phyloP scores from a whole-genome alignment of 2,329 filamentous ascomycete species.

The Karstenula rhodostoma region DNA sequence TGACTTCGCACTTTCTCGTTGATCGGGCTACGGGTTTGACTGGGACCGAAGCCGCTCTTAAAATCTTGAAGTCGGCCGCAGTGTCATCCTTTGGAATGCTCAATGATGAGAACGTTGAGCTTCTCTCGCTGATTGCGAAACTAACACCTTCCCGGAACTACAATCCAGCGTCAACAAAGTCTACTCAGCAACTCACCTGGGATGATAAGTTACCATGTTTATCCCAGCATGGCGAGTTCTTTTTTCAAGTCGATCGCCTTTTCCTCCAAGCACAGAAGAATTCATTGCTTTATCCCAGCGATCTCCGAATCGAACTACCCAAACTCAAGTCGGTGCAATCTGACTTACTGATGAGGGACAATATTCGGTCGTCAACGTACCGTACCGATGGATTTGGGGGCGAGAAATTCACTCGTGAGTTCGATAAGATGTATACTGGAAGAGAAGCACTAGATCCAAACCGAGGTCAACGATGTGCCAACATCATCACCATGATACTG shows the following conservation, averaged over 20 bases:
- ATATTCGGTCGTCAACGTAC: conserved; percentile 41
- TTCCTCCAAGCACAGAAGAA: conserved; percentile 1
- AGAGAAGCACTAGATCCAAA: conserved; percentile 22
- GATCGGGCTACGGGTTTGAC: conserved; percentile 60
- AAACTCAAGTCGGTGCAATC: not conserved
- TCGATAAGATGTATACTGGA: conserved; percentile 34
- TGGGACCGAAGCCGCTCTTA: conserved; percentile 64
- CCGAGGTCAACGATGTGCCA: conserved; percentile 22
- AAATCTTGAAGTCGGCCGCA: conserved; percentile 59
- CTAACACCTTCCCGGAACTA: conserved; percentile 50
- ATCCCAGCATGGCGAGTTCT: conserved; percentile 38
- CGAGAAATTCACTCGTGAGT: conserved; percentile 28
- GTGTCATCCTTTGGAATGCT: conserved; percentile 59
- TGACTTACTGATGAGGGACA: conserved; percentile 37
- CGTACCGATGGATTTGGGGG: conserved; percentile 43
- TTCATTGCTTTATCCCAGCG: conserved; percentile 24
- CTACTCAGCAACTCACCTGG: conserved; percentile 58
- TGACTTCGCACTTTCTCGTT: conserved; percentile 62
- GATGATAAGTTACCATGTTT: conserved; percentile 46
- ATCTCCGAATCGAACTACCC: conserved; percentile 11
- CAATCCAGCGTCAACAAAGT: conserved; percentile 53
- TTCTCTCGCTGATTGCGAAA: conserved; percentile 36
- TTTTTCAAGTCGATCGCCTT: not conserved
- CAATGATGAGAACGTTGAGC: conserved; percentile 13
- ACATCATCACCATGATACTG: conserved; percentile 27